phyloP scores from a whole-genome alignment of 2,329 filamentous ascomycete species.

The Aspergillus pseudonomiae region DNA sequence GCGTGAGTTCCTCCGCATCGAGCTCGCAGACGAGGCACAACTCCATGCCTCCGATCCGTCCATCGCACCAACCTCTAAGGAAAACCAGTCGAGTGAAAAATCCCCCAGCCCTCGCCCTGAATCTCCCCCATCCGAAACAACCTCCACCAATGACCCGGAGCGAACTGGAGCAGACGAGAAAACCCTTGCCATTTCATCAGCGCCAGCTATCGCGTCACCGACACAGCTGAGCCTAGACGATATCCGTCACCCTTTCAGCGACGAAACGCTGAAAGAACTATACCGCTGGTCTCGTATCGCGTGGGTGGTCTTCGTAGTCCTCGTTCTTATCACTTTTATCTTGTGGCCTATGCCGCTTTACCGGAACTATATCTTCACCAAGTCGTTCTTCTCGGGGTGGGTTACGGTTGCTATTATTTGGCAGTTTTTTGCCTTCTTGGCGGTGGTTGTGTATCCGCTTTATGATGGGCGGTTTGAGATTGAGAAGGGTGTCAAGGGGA shows the following conservation, averaged over 20 bases:
- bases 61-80: background rate
- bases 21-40: constrained; percentile 47
- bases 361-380: constrained; percentile 52
- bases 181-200: background rate
- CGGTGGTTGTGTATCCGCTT: constrained; percentile 52
- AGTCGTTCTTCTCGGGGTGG: constrained; percentile 52
- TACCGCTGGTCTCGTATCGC: constrained; percentile 46
- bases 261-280: constrained; percentile 37
- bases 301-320: constrained; percentile 43
- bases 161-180: background rate
- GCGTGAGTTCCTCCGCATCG: constrained; percentile 51
- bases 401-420: constrained; percentile 50
- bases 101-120: background rate
- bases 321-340: constrained; percentile 51
- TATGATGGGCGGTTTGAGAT: constrained; percentile 52
- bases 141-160: background rate
- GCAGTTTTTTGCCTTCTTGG: constrained; percentile 52
- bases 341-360: constrained; percentile 56
- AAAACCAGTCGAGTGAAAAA: background rate
- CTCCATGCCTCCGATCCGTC: constrained; percentile 20
- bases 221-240: constrained; percentile 39
- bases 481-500: constrained; percentile 30
- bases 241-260: constrained; percentile 49
- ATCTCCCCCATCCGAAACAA: constrained; percentile 8
- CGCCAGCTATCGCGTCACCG: constrained; percentile 2